These are phyloP conservation scores for Exophiala viscosa DNA, from an alignment of 2,329 filamentous ascomycete genomes.

Conservation along the genomic window DNA sequence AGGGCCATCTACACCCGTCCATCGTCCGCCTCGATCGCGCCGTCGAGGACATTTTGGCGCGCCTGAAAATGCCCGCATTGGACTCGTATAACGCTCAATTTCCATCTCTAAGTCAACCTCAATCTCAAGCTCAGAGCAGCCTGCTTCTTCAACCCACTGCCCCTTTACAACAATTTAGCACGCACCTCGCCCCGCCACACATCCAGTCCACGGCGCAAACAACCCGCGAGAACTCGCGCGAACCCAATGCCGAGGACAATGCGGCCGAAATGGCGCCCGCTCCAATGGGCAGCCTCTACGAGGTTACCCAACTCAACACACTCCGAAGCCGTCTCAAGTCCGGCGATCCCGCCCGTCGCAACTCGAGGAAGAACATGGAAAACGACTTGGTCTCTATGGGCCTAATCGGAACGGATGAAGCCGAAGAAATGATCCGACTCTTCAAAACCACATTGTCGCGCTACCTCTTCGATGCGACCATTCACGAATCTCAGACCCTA, in stretches of 20 bases:
- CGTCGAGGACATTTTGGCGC: conserved; percentile 26
- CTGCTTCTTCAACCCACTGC: background rate
- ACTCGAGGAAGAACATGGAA: conserved; percentile 27
- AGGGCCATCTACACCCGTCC: conserved; percentile 23
- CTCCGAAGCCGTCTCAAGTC: conserved; percentile 24
- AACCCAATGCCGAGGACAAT: conserved; percentile 22
- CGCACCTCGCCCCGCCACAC: background rate
- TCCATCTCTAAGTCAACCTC: conserved; percentile 4
- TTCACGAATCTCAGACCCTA: conserved; percentile 49
- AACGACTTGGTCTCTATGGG: conserved; percentile 25
- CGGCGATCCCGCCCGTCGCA: conserved; percentile 23
- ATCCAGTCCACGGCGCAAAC: conserved; percentile 22
- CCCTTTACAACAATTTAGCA: background rate
- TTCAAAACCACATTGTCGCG: conserved; percentile 28
- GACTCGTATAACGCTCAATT: conserved; percentile 18
- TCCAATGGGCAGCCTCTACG: conserved; percentile 54
- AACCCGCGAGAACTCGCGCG: conserved; percentile 26
- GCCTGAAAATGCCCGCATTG: conserved; percentile 25
- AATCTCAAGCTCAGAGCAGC: background rate
- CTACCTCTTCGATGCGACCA: conserved; percentile 36
- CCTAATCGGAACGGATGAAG: conserved; percentile 22
- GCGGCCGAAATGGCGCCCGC: conserved; percentile 45
- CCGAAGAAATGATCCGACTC: conserved; percentile 25
- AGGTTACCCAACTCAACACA: conserved; percentile 48
- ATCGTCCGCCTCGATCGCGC: conserved; percentile 26